Percentiles rank a stretch among this genome's conserved stretches.
phyloP scores from a whole-genome alignment of 352 stramenopile genomes.

The Phytopythium sindhum region DNA sequence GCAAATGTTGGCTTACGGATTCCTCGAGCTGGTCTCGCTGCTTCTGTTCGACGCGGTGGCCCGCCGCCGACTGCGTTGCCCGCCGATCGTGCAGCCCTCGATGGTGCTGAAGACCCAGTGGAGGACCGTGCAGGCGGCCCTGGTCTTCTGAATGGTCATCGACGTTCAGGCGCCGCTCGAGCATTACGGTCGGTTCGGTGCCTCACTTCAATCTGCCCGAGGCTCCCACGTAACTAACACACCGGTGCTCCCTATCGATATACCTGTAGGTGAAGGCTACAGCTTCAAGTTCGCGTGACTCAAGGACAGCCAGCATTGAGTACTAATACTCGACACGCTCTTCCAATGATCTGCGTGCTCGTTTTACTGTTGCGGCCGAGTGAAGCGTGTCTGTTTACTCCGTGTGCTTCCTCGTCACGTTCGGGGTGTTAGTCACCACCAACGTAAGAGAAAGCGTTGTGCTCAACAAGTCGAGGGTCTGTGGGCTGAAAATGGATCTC shows the following conservation, averaged over 20 bases:
- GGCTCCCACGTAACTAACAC: not conserved
- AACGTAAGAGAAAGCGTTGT: not conserved
- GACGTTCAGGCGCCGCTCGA: not conserved
- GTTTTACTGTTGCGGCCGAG: too few relatives aligned
- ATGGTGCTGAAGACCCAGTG: slow-evolving; percentile 1
- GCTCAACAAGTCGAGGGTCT: not conserved
- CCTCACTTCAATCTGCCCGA: not conserved
- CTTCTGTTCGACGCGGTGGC: not conserved
- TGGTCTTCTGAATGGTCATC: not conserved
- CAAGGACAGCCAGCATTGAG: not conserved
- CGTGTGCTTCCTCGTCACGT: not conserved
- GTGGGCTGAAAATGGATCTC: not conserved
- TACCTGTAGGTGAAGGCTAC: not conserved
- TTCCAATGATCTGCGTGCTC: too few relatives aligned
- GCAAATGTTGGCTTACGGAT: not conserved
- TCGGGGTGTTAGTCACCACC: too few relatives aligned
- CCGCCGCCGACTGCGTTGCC: not conserved
- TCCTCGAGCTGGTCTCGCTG: slow-evolving; percentile 1
- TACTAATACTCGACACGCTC: too few relatives aligned
- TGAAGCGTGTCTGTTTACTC: too few relatives aligned
- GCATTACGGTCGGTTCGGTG: not conserved
- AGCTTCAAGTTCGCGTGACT: slow-evolving; percentile 6
- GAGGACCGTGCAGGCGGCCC: not conserved
- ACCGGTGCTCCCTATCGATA: not conserved
- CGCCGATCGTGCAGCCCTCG: not conserved